Evolutionary conservation across 305 asterid species (phyloP).

Genomic region (Rubia tinctorum): DNA sequence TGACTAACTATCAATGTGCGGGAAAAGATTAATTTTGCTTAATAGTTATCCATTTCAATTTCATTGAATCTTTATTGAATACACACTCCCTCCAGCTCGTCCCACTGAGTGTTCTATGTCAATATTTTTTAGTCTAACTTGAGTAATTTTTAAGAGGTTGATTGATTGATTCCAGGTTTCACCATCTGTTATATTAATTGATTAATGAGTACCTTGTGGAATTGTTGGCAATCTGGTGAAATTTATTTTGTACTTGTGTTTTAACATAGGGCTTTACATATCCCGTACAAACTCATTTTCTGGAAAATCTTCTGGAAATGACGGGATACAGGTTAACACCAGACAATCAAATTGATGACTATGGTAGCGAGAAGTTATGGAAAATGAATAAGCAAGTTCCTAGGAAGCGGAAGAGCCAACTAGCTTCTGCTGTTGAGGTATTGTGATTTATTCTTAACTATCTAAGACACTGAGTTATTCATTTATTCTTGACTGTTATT

Average conservation of each 20-base stretch:
- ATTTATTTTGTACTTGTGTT: conserved; percentile 12
- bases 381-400: conserved; percentile 80
- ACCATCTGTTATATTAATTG: background rate
- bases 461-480: conserved; percentile 11
- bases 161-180: conserved; percentile 7
- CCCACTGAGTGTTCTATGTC: background rate
- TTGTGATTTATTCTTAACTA: conserved; percentile 11
- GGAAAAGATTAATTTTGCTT: background rate
- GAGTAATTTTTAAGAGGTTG: background rate
- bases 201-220: background rate
- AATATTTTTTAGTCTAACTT: background rate
- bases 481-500: conserved; percentile 29
- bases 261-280: conserved; percentile 72
- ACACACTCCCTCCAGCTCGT: background rate
- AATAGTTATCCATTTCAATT: background rate
- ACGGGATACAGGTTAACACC: conserved; percentile 81
- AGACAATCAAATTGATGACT: conserved; percentile 86
- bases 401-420: conserved; percentile 88
- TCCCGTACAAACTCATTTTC: conserved; percentile 75
- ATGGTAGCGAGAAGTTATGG: conserved; percentile 80
- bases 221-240: background rate
- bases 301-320: conserved; percentile 81
- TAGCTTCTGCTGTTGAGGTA: conserved; percentile 94
- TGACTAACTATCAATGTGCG: background rate
- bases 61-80: background rate